These are phyloP conservation scores for Leccinum subtestaceum DNA, from an alignment of 768 basidiomycete species.

Conservation along the genomic window DNA sequence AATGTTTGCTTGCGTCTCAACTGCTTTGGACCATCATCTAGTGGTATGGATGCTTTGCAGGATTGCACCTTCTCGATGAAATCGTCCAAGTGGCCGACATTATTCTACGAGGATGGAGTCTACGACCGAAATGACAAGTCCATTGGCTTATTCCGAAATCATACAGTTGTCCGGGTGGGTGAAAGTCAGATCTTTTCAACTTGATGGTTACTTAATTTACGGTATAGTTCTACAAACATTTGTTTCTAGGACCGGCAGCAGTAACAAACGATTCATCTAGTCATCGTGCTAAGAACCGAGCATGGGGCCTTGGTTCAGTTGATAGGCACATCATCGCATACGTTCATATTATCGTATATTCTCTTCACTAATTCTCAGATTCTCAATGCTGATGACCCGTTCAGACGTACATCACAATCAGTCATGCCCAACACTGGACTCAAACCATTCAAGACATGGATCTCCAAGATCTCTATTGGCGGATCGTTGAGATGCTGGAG, in stretches of 20 bases:
- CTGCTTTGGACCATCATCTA: not conserved
- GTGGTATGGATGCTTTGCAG: not conserved
- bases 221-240: slow-evolving; percentile 5
- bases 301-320: not conserved
- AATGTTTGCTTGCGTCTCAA: not conserved
- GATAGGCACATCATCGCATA: not conserved
- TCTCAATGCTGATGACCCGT: not conserved
- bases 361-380: not conserved
- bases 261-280: not conserved
- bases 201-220: not conserved
- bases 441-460: not conserved
- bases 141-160: not conserved
- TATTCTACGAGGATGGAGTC: not conserved
- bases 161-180: not conserved
- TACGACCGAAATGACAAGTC: not conserved
- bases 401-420: not conserved
- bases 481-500: not conserved
- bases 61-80: not conserved
- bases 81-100: not conserved
- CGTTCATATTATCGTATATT: slow-evolving; percentile 1
- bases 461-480: slow-evolving; percentile 2
- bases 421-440: not conserved
- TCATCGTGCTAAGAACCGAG: not conserved
- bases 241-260: not conserved
- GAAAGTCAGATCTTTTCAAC: not conserved